phyloP scores from a whole-genome alignment of 345 rosid genomes.

The Eucalyptus viminalis region DNA sequence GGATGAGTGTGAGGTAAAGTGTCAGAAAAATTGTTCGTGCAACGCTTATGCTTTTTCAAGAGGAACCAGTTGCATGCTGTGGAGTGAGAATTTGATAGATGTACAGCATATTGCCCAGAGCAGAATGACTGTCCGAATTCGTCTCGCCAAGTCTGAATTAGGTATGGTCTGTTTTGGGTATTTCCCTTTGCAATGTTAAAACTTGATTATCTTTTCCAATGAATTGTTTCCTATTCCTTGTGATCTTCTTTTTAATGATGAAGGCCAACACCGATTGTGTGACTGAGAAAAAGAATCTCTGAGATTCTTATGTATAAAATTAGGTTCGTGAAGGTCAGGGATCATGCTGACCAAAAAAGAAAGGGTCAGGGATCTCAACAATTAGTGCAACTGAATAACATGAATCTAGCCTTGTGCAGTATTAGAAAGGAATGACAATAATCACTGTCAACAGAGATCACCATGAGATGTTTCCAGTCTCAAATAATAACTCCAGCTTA shows the following conservation, averaged over 20 bases:
- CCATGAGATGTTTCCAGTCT: background rate
- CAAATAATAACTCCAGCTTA: background rate
- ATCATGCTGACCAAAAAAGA: too few relatives aligned
- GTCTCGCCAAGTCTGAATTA: background rate
- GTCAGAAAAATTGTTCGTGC: background rate
- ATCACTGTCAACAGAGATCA: background rate
- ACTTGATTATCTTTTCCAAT: background rate
- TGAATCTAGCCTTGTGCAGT: background rate
- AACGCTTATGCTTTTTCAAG: background rate
- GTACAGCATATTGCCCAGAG: background rate
- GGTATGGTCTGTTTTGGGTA: background rate
- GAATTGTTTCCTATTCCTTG: rapidly evolving
- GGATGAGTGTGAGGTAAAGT: background rate
- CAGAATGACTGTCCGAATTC: rapidly evolving
- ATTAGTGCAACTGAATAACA: background rate
- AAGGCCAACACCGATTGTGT: background rate
- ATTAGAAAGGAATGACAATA: background rate
- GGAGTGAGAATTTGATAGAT: background rate
- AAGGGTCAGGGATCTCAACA: background rate
- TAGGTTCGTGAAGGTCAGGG: background rate
- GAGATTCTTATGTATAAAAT: background rate
- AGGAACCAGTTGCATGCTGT: rapidly evolving
- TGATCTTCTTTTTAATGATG: background rate
- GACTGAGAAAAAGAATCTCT: background rate
- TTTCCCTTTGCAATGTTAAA: background rate